Evolutionary conservation across 2,329 filamentous ascomycete species (phyloP), one percentile per base, ranked within the genome.

Genomic region (Neonectria hederae): DNA sequence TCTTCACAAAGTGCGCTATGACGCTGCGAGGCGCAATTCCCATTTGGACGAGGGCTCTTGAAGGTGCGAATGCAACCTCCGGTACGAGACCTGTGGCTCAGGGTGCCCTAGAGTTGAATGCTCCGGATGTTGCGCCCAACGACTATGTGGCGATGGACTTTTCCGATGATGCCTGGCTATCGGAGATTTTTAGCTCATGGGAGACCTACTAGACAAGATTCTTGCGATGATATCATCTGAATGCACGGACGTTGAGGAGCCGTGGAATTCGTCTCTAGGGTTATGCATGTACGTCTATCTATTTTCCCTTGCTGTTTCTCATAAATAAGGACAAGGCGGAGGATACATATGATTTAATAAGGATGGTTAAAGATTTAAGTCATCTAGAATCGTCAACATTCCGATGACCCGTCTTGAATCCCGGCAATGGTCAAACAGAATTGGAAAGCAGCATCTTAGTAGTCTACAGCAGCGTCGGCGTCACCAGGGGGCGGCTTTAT

Each of bases 141-240:
- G 54, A 62, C 0, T 54, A 55, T 54, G 40, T 49, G 4, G 4
- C 54, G 9, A 63, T 63, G 57, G 65, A 68, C 17, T 51, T 63
- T 32, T 45, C 46, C 5, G 51, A 62, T 5, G 67, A 69, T 43
- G 17, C 30, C 14, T 65, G 65, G 57, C 24, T 63, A 32, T 49
- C 57, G 13, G 64, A 66, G 10, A 26, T 64, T 35, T 63, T 64
- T 22, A 54, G 26, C 2, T 45, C 32, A 8, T 66, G 54, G 64
- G 35, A 64, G 19, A 40, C 21, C 2, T 58, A 43, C 21, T 52
- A 51, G 21, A 66, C 74, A 76, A 59, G 72, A 78, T 24, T 22
- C 9, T 43, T 43, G 10, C 42, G 5, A 19, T 42, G 35, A 13
- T 10, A 4, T n/a, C 35, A 38, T 38, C 35, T 38, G 35, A 42